Percentiles rank a stretch among this genome's conserved stretches.
These are phyloP conservation scores for Salvia sclarea DNA, from an alignment of 305 asterid genomes.

Conservation along the genomic window DNA sequence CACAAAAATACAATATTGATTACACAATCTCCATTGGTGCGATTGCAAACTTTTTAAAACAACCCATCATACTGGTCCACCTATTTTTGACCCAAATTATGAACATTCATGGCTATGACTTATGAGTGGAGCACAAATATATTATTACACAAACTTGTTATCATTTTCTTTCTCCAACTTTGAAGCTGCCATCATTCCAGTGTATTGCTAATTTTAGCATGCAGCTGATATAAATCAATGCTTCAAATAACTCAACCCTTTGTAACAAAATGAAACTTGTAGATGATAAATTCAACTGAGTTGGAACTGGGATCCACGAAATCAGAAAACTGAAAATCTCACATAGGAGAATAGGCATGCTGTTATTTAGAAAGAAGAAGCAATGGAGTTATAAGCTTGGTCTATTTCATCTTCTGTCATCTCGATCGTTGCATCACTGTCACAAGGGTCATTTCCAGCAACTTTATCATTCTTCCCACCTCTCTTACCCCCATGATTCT, in stretches of 20 bases:
- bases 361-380: conserved; percentile 39
- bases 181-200: conserved; percentile 9
- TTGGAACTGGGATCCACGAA: background rate
- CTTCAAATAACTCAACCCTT: background rate
- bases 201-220: background rate
- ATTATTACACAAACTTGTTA: background rate
- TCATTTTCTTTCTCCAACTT: background rate
- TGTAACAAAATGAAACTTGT: background rate
- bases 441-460: conserved; percentile 39
- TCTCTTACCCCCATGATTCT: conserved; percentile 22
- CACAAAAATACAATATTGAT: background rate
- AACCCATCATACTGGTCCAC: background rate
- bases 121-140: conserved; percentile 11
- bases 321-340: background rate
- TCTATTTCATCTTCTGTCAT: conserved; percentile 94
- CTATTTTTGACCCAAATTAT: background rate
- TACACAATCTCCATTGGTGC: background rate
- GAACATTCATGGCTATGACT: background rate
- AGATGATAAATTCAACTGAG: background rate
- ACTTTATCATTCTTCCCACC: conserved; percentile 23
- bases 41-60: background rate
- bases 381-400: conserved; percentile 54
- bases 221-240: background rate
- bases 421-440: conserved; percentile 80
- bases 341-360: background rate